Base-by-base conservation (phyloP, 2,329 filamentous ascomycete species). In the Colletotrichum higginsianum region DNA sequence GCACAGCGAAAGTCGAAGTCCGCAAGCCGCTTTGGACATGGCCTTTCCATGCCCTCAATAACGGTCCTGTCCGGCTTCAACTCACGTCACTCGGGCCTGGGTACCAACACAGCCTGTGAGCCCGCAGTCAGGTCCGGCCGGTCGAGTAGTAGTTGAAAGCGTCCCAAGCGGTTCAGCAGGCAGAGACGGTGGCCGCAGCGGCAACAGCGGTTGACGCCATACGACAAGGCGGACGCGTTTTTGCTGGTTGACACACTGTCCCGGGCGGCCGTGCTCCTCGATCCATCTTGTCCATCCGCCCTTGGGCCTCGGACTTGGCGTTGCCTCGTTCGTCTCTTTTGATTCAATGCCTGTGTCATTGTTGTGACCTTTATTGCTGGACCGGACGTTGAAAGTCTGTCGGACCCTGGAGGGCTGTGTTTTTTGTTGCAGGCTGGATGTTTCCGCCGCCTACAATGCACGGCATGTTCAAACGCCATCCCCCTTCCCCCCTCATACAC, bases 271-370 rank as follows among this genome's bases (percentile, higher is more conserved):
- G 66, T 69, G 69, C 69, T 63, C 69, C 65, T 63, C 35, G 52
- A 49, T 64, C 65, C 60, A 30, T 62, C 53, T 42, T 47, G 67
- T 63, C 53, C 44, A 58, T 58, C 58, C 65, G 64, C 64, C 61
- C 68, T 62, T 57, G 26, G 65, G 69, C 65, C 57, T 68, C 65
- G 64, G 64, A 67, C 68, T 71, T 57, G 64, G 66, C 58, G 61
- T 47, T 23, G 30, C 52, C 49, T 55, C 38, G 11, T 49, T 53
- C 7, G 40, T 38, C 49, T 50, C 52, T 65, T 65, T 46, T 26
- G 57, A 61, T 35, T 26, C 23, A 57, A 46, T 62, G 30, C 30
- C 57, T 44, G 57, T 67, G 60, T 55, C 46, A 47, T 55, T 68
- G 66, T 71, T 55, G 42, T 71, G 38, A 58, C 49, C 56, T 67